These are phyloP conservation scores for Fraxinus americana DNA, from an alignment of 257 asterid genomes.

Conservation along the genomic window DNA sequence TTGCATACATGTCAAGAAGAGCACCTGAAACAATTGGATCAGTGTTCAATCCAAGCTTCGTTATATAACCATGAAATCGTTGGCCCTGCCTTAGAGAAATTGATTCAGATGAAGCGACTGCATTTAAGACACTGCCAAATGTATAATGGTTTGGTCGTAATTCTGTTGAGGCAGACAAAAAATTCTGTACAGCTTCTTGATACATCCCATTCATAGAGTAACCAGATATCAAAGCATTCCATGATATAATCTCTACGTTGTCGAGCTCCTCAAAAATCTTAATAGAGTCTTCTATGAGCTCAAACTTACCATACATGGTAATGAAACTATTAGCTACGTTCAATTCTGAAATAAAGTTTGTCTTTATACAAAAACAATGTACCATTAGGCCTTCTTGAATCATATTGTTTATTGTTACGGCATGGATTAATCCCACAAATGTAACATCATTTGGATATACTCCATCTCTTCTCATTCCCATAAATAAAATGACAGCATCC, in stretches of 20 bases:
- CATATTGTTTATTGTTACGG: constrained; percentile 48
- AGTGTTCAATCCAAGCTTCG: constrained; percentile 56
- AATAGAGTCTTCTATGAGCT: constrained; percentile 45
- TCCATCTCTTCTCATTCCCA: constrained; percentile 61
- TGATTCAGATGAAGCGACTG: constrained; percentile 83
- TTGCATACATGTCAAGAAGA: constrained; percentile 93
- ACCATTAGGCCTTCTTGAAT: constrained; percentile 67
- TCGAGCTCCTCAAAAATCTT: constrained; percentile 70
- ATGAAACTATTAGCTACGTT: constrained; percentile 80
- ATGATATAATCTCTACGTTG: constrained; percentile 59
- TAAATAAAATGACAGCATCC: constrained; percentile 54
- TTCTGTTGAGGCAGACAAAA: constrained; percentile 48
- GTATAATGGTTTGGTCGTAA: constrained; percentile 73
- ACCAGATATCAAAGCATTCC: constrained; percentile 85
- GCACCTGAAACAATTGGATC: constrained; percentile 72
- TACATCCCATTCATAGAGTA: constrained; percentile 70
- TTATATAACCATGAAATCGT: constrained; percentile 51
- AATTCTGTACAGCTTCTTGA: constrained; percentile 71
- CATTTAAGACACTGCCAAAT: constrained; percentile 78
- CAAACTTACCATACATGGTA: constrained; percentile 88
- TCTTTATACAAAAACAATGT: constrained; percentile 64
- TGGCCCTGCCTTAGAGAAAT: constrained; percentile 77
- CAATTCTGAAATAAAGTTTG: constrained; percentile 54
- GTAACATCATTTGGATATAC: constrained; percentile 84
- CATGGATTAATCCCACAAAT: constrained; percentile 74